These are phyloP conservation scores for Physcia stellaris DNA, from an alignment of 495 filamentous ascomycete species.

Conservation along the genomic window DNA sequence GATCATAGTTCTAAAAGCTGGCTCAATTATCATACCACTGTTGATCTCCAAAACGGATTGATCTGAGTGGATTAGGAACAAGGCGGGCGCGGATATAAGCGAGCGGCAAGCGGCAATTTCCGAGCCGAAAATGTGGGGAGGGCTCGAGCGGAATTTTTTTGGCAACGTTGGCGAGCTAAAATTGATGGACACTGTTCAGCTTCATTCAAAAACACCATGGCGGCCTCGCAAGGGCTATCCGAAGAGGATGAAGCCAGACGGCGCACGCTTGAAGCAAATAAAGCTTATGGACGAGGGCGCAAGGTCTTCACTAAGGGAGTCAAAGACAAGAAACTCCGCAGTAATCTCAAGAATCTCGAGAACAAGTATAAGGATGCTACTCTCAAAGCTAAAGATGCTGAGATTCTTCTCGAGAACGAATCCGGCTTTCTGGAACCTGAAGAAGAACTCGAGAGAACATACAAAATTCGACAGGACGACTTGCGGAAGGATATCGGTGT, in stretches of 20 bases:
- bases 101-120: too few relatives aligned
- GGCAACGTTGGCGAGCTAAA: too few relatives aligned
- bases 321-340: slow-evolving; percentile 79
- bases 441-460: slow-evolving; percentile 75
- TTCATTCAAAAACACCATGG: too few relatives aligned
- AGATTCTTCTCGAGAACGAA: slow-evolving; percentile 84
- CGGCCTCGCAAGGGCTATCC: too few relatives aligned
- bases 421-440: slow-evolving; percentile 82
- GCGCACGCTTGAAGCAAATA: slow-evolving; percentile 47
- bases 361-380: slow-evolving; percentile 67
- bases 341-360: slow-evolving; percentile 66
- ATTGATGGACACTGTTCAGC: too few relatives aligned
- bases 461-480: slow-evolving; percentile 83
- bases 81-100: too few relatives aligned
- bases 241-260: slow-evolving; percentile 28
- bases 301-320: slow-evolving; percentile 41
- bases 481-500: slow-evolving; percentile 59
- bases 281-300: slow-evolving; percentile 72
- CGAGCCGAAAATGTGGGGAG: too few relatives aligned
- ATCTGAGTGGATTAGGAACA: too few relatives aligned
- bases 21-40: too few relatives aligned
- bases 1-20: too few relatives aligned
- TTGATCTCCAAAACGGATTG: too few relatives aligned
- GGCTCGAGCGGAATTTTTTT: too few relatives aligned
- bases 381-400: slow-evolving; percentile 78